Percentiles rank a stretch among this genome's conserved stretches.
These are phyloP conservation scores for Alternaria infectoria DNA, from an alignment of 2,329 filamentous ascomycete species.

Conservation along the genomic window DNA sequence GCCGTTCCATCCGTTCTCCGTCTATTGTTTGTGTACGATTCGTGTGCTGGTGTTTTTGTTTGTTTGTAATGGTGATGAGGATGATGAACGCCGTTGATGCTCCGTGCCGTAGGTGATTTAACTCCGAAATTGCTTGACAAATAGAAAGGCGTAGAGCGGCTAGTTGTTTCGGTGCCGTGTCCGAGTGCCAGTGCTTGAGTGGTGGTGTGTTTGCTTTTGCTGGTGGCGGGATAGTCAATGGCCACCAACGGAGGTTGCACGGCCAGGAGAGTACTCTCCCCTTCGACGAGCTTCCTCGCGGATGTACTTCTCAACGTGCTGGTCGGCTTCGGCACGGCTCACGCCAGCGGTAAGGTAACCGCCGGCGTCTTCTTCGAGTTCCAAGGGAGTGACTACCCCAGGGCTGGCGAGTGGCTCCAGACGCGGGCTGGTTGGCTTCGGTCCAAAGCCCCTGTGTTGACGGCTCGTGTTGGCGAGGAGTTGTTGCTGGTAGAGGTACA, in stretches of 20 bases:
- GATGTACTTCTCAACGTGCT: constrained; percentile 56
- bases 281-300: constrained; percentile 51
- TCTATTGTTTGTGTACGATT: constrained; percentile 3
- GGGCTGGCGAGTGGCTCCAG: constrained; percentile 58
- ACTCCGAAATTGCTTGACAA: constrained; percentile 15
- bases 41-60: constrained; percentile 1
- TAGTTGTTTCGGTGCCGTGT: constrained; percentile 2
- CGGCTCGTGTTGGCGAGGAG: constrained; percentile 41
- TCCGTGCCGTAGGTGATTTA: constrained; percentile 19
- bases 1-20: neutral
- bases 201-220: constrained; percentile 3
- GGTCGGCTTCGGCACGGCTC: constrained; percentile 44
- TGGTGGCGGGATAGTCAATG: constrained; percentile 37
- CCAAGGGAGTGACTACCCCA: constrained; percentile 60
- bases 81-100: constrained; percentile 44
- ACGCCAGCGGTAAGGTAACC: constrained; percentile 56
- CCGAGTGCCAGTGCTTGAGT: neutral
- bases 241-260: constrained; percentile 36
- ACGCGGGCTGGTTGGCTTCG: constrained; percentile 56
- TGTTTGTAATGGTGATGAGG: constrained; percentile 23
- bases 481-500: constrained; percentile 58
- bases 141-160: neutral
- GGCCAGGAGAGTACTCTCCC: constrained; percentile 42
- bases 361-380: constrained; percentile 52
- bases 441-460: constrained; percentile 27